Evolutionary conservation across 2,329 filamentous ascomycete species (phyloP), one percentile per base, ranked within the genome.

Genomic region (Exophiala xenobiotica): DNA sequence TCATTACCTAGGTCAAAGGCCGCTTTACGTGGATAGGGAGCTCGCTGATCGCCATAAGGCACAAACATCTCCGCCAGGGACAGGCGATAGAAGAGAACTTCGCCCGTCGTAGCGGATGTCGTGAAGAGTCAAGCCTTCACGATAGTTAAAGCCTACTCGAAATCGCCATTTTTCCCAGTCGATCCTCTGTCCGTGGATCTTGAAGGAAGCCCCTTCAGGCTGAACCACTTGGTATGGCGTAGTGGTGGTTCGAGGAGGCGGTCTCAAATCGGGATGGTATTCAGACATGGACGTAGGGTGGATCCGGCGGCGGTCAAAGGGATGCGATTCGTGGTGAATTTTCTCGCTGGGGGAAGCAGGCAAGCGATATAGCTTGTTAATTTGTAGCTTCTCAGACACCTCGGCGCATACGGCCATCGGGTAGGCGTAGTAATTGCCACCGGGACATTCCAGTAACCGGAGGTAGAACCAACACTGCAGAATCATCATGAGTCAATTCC

Each of bases 1-100:
- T 78, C 81, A 52, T 88, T 83, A 7, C 85, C 85, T 51, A 88
- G 79, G 59, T 88, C 85, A 61, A 88, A 87, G 1, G 85, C 85
- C 45, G 83, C 80, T 65, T 88, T 88, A 31, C 83, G 77, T 47
- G 84, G 81, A 63, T 79, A 87, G 0, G 84, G 84, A 0, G 76
- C 70, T 1, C 85, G 77, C 1, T 80, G 81, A 58, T 87, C 84
- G 4, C 74, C 82, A 58, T 87, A 88, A 0, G 82, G 82, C 0
- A 86, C 82, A 1, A 78, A 79, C 79, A 88, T 85, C 66, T 89
- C 86, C 55, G 79, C 81, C 49, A 86, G 75, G 55, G 79, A 81
- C 22, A 88, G 67, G 1, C 85, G 77, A 68, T 87, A 85, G 63
- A 88, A 75, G 24, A 88, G 71, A n/a, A 38, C 78, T 81, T 11